These are phyloP conservation scores for Cryptococcus maquisensis DNA, from an alignment of 1,284 basidiomycete species.

Conservation along the genomic window DNA sequence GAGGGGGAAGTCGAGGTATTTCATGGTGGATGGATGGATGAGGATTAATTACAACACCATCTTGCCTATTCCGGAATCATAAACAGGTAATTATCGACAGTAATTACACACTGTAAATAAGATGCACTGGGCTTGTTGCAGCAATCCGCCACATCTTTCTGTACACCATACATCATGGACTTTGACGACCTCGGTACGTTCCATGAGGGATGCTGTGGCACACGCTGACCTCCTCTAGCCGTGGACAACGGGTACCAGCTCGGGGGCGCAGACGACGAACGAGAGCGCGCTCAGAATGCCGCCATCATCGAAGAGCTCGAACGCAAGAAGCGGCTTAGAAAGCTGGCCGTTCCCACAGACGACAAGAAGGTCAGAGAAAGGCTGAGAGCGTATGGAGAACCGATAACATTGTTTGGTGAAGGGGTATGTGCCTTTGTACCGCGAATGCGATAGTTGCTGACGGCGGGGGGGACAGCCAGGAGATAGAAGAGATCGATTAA, in stretches of 20 bases:
- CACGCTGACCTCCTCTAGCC: constrained; percentile 17
- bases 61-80: neutral
- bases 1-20: constrained; percentile 82
- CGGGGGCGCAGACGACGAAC: constrained; percentile 47
- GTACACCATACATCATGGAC: neutral
- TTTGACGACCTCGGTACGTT: constrained; percentile 1
- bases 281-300: constrained; percentile 57
- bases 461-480: constrained; percentile 43
- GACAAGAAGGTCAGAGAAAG: constrained; percentile 85
- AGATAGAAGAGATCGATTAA: constrained; percentile 81
- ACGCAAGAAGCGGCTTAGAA: constrained; percentile 88
- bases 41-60: no score
- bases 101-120: neutral
- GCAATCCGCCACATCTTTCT: neutral
- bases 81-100: neutral
- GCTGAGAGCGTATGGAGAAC: constrained; percentile 87
- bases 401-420: constrained; percentile 96
- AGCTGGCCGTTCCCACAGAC: constrained; percentile 92
- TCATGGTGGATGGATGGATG: constrained; percentile 57
- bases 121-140: neutral
- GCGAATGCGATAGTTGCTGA: neutral
- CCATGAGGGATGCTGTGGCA: neutral
- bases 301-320: constrained; percentile 87
- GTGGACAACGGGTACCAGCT: constrained; percentile 47
- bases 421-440: constrained; percentile 59